These are phyloP conservation scores for Odonthalia washingtoniensis DNA, from an alignment of 31 red algal species.

Conservation along the genomic window DNA sequence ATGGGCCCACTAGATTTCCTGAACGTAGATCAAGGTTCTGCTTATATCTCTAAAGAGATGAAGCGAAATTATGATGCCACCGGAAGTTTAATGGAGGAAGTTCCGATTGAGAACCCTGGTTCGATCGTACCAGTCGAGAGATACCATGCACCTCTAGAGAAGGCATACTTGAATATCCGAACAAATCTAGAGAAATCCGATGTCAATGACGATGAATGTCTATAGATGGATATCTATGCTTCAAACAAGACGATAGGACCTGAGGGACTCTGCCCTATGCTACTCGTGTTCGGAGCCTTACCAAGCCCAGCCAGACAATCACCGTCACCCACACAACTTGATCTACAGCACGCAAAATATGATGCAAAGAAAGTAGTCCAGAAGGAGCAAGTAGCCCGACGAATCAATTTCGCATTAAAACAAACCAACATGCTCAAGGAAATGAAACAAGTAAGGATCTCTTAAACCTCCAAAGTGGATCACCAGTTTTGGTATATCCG, in stretches of 20 bases:
- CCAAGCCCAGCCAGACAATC: neutral
- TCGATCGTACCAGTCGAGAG: conserved; percentile 39
- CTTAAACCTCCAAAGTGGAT: conserved; percentile 8
- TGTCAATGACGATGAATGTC: neutral
- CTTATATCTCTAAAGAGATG: too few species aligned
- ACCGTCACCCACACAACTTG: conserved; percentile 8
- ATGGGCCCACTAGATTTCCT: too few species aligned
- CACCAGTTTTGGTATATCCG: conserved; percentile 26
- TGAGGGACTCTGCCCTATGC: conserved; percentile 30
- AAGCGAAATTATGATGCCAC: too few species aligned
- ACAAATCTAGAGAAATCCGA: conserved; percentile 9
- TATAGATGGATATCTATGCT: conserved; percentile 22
- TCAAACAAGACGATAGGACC: conserved; percentile 32
- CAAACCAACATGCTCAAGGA: conserved; percentile 11
- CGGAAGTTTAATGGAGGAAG: neutral
- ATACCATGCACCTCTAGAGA: conserved; percentile 27
- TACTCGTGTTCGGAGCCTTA: conserved; percentile 46
- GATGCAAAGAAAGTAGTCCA: conserved; percentile 34
- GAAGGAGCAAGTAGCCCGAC: conserved; percentile 21
- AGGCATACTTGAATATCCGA: conserved; percentile 21
- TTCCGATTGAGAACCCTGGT: conserved; percentile 18
- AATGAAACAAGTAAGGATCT: conserved; percentile 5
- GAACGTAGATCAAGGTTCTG: too few species aligned
- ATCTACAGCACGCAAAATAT: conserved; percentile 7
- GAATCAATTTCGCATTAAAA: conserved; percentile 26